Base-by-base conservation (phyloP, 177 flowering plant species). In the Tripterygium wilfordii region DNA sequence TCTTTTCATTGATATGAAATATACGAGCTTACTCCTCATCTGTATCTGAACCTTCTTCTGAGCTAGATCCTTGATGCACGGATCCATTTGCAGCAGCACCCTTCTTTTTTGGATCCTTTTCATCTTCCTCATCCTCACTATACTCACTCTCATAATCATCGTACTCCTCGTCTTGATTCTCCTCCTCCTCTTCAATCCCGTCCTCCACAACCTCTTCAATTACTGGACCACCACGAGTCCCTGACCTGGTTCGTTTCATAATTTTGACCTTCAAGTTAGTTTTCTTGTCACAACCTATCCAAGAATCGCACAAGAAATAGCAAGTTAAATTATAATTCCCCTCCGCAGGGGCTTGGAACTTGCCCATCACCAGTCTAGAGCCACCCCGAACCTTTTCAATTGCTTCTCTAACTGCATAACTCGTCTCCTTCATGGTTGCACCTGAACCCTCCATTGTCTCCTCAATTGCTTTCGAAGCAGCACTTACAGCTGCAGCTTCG, bases 91-190 rank as follows among this genome's bases (percentile, higher is more conserved):
- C 65, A 37, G 51, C 53, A 25, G 45, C 30, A 17, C 71, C 76
- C 49, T 72, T 76, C 49, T 71, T 76, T 53, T 71, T 71, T 2
- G 65, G 44, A 37, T 58, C 67, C 25, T 69, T 62, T 22, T 42
- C 57, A 19, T 70, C 71, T 8, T 71, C 82, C 17, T 72, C 90
- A 29, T 90, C 97, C 30, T 91, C 95, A 58, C 98, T 91, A 56
- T 91, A 91, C 70, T 91, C 98, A 43, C 98, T 91, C 73, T 88
- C 86, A 24, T 88, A 79, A 68, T 80, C 96, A 42, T 85, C 54
- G 16, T 89, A 75, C 17, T 65, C 86, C 49, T 82, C 96, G 37
- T 85, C 94, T n/a, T n/a, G n/a, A 17, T 53, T 70, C 39, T 82
- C 95, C 57, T 82, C 95, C 43, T 86, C 96, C 58, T 75, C 92